Evolutionary conservation across 164 flowering plant species (phyloP).

Genomic region (Paratinospora sagittata): DNA sequence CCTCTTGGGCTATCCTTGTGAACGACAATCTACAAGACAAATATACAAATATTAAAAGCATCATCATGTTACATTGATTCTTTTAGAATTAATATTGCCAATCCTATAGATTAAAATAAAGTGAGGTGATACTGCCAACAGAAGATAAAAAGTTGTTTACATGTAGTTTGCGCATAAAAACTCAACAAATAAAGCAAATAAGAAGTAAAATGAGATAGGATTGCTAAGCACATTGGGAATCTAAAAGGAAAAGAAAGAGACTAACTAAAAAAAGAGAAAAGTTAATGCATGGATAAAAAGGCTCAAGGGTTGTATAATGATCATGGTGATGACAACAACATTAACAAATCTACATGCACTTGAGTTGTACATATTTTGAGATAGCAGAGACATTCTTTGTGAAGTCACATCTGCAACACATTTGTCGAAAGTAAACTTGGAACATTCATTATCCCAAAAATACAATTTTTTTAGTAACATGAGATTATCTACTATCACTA

Average conservation of each 20-base stretch:
- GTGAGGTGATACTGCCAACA: neutral
- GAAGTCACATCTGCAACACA: neutral
- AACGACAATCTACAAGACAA: conserved; percentile 48
- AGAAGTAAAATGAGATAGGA: neutral
- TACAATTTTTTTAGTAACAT: neutral
- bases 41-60: neutral
- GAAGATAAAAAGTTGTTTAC: neutral
- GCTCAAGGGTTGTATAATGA: neutral
- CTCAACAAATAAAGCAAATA: neutral
- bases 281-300: neutral
- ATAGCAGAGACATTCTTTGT: neutral
- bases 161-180: neutral
- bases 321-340: neutral
- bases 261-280: neutral
- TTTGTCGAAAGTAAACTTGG: neutral
- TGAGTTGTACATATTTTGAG: neutral
- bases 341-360: neutral
- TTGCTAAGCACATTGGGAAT: neutral
- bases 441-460: neutral
- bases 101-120: neutral
- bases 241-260: neutral
- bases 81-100: neutral
- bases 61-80: neutral
- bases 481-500: neutral
- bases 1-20: conserved; percentile 66